These are phyloP conservation scores for Centrapalus pauciflorus DNA, from an alignment of 129 eudicot genomes.

Conservation along the genomic window DNA sequence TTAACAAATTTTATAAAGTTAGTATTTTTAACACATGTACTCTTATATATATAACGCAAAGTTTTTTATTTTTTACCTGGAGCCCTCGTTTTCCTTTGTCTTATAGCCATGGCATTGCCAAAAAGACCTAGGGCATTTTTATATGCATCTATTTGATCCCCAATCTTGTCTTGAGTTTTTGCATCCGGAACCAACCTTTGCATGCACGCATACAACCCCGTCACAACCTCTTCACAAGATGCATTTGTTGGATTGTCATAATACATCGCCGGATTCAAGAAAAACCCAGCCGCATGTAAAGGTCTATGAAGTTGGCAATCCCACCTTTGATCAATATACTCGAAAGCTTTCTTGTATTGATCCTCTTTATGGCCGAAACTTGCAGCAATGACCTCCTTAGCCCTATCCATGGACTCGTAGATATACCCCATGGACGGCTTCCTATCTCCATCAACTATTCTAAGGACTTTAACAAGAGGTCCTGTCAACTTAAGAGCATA, in stretches of 20 bases:
- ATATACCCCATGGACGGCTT: background rate
- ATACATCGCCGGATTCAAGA: background rate
- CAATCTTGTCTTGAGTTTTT: too few species aligned
- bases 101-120: too few species aligned
- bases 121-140: too few species aligned
- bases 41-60: too few species aligned
- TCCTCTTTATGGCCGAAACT: background rate
- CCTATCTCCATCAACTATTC: background rate
- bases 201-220: background rate
- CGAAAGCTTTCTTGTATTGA: background rate
- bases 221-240: background rate
- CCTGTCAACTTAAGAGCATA: background rate
- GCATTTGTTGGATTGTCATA: background rate
- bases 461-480: background rate
- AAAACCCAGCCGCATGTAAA: background rate
- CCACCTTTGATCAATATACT: constrained; percentile 3
- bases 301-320: constrained; percentile 9
- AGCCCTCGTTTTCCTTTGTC: too few species aligned
- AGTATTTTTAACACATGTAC: too few species aligned
- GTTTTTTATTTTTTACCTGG: too few species aligned
- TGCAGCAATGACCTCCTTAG: background rate
- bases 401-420: background rate
- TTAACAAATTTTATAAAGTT: too few species aligned
- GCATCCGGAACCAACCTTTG: too few species aligned
- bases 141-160: too few species aligned